Evolutionary conservation across 2,329 filamentous ascomycete genomes (phyloP), one percentile per base, ranked within the genome.

Genomic region (Fusarium foetens): DNA sequence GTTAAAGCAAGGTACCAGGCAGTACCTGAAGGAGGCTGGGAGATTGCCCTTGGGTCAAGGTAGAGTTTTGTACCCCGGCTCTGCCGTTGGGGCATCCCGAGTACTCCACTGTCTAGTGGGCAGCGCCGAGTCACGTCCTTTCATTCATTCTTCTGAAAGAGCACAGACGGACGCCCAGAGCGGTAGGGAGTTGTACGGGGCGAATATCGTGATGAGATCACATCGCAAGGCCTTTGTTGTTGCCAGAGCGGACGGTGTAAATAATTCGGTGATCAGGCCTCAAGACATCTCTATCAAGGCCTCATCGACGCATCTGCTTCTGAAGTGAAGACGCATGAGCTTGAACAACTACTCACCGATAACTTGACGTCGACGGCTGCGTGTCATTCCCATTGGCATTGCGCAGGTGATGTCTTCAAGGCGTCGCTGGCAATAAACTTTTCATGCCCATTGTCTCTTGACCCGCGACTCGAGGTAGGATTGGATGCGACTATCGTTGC

Each of bases 11-110:
- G 57, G 58, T 60, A 67, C 58, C 29, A 39, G 42, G 41, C 53
- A 41, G 68, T 77, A 77, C 72, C 49, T 72, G 43, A n/a, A 19
- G 61, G 69, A 76, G 64, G 68, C 74, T 74, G 71, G 67, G 75
- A 76, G 62, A 77, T 77, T 76, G 74, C 67, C 35, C 53, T 17
- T 41, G 57, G 58, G 46, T 42, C 59, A 49, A 74, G 63, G 75
- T 77, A 77, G 48, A 59, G 52, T 58, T 69, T 69, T 73, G 66
- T 72, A 70, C 59, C 68, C 68, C 66, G 63, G 74, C 63, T 57
- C 67, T 60, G 69, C 66, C 63, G 61, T 64, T 73, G 72, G 51
- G 63, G 59, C 55, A 65, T 49, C 42, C 49, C 49, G 16, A 36
- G 39, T 29, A 65, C 72, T 70, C 75, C 75, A 76, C 74, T 48